phyloP scores from a whole-genome alignment of 306 rosid genomes.

The Hippophae gyantsensis region DNA sequence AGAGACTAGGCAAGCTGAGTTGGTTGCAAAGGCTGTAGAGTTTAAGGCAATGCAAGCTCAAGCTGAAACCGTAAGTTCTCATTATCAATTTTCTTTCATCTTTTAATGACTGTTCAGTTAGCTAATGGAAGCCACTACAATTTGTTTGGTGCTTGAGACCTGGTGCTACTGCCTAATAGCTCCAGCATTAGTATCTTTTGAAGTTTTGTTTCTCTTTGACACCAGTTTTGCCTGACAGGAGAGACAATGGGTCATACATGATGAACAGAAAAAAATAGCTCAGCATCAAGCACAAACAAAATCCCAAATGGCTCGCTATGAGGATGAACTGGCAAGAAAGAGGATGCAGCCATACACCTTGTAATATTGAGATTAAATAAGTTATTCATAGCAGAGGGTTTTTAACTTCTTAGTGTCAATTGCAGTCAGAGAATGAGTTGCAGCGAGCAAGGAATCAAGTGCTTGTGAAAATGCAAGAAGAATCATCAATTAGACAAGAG shows the following conservation, averaged over 20 bases:
- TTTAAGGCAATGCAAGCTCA: slow-evolving; percentile 67
- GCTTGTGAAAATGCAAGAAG: slow-evolving; percentile 89
- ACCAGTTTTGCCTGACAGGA: slow-evolving; percentile 38
- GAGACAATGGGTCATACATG: slow-evolving; percentile 77
- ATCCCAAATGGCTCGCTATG: slow-evolving; percentile 85
- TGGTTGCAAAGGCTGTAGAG: slow-evolving; percentile 65
- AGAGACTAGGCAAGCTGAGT: slow-evolving; percentile 62
- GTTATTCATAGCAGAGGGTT: slow-evolving; percentile 36
- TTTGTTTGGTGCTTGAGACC: not conserved
- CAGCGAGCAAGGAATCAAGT: slow-evolving; percentile 86
- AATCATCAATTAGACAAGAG: slow-evolving; percentile 85
- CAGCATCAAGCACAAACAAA: slow-evolving; percentile 93
- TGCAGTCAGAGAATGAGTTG: slow-evolving; percentile 77
- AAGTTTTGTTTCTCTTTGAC: no score
- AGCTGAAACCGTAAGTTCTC: slow-evolving; percentile 55
- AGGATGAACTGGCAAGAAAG: slow-evolving; percentile 82
- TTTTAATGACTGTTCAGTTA: not conserved
- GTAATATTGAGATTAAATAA: slow-evolving; percentile 9
- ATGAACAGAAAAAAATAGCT: slow-evolving; percentile 82
- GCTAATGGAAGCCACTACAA: not conserved
- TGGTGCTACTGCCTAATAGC: no score
- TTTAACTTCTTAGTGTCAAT: not conserved
- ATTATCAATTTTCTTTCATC: not conserved
- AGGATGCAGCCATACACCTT: slow-evolving; percentile 70
- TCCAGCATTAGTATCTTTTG: no score